Percentiles rank a stretch among this genome's conserved stretches.
phyloP scores from a whole-genome alignment of 2,329 filamentous ascomycete species.

The Penicillium sp. region DNA sequence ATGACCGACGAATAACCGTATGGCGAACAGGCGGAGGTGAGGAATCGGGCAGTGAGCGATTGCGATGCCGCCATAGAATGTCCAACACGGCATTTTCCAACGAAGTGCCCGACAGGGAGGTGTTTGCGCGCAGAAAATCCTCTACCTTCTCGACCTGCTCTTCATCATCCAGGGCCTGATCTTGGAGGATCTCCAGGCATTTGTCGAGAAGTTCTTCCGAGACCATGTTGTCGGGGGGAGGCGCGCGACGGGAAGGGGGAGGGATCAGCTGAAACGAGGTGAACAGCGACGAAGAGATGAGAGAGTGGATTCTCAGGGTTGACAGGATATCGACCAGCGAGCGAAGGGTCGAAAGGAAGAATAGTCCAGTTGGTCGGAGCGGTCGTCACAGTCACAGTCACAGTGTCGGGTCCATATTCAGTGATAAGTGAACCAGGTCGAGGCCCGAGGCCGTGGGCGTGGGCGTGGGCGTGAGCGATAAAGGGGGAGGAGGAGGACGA shows the following conservation, averaged over 20 bases:
- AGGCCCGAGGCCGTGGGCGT: slow-evolving; percentile 1
- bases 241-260: slow-evolving; percentile 8
- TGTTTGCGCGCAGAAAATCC: slow-evolving; percentile 79
- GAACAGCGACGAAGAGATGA: slow-evolving; percentile 1
- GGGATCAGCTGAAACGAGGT: slow-evolving; percentile 13
- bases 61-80: slow-evolving; percentile 72
- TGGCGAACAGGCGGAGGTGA: slow-evolving; percentile 86
- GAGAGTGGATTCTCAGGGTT: neutral
- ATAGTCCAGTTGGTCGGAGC: neutral
- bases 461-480: slow-evolving; percentile 5
- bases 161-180: slow-evolving; percentile 83
- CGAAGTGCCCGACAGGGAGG: slow-evolving; percentile 71
- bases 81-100: slow-evolving; percentile 91
- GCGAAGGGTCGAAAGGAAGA: neutral
- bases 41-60: slow-evolving; percentile 56
- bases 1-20: slow-evolving; percentile 85
- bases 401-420: slow-evolving; percentile 21
- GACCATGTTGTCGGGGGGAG: slow-evolving; percentile 67
- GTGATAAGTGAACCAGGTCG: slow-evolving; percentile 10
- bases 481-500: slow-evolving; percentile 7
- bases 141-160: slow-evolving; percentile 93
- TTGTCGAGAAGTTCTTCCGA: slow-evolving; percentile 91
- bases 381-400: slow-evolving; percentile 23
- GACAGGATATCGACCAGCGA: neutral
- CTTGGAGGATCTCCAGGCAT: slow-evolving; percentile 85